phyloP scores from a whole-genome alignment of 2,329 filamentous ascomycete species.

The Aspergillus sojae region DNA sequence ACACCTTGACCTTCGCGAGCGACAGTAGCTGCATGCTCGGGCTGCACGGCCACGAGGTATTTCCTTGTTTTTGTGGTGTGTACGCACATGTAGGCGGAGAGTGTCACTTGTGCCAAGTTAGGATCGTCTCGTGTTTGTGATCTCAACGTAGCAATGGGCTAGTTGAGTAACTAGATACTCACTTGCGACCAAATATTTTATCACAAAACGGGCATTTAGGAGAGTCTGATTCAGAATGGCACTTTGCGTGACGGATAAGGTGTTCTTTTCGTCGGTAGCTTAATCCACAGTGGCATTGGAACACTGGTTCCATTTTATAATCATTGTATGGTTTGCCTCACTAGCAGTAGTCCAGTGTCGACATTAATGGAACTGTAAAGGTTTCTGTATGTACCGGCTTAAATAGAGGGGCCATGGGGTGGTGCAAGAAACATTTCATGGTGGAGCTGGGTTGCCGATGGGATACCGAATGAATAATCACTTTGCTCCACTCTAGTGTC shows the following conservation, averaged over 20 bases:
- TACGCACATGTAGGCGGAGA: constrained; percentile 22
- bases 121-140: too few species aligned
- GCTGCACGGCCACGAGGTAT: constrained; percentile 7
- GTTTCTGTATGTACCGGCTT: too few species aligned
- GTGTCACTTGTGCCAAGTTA: constrained; percentile 13
- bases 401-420: too few species aligned
- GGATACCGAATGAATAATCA: too few species aligned
- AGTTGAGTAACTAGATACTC: background rate
- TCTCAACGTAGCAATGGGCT: too few species aligned
- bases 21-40: constrained; percentile 20
- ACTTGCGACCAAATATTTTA: constrained; percentile 19
- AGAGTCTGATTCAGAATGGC: background rate
- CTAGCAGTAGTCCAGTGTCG: background rate
- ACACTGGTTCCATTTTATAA: background rate
- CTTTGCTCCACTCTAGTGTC: too few species aligned
- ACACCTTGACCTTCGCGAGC: constrained; percentile 10
- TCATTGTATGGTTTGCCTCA: background rate
- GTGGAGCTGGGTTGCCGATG: too few species aligned
- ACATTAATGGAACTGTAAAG: background rate
- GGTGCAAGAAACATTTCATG: too few species aligned
- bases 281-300: constrained; percentile 13
- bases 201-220: constrained; percentile 19
- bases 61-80: constrained; percentile 15
- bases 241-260: constrained; percentile 17
- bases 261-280: constrained; percentile 24